Conservation (phyloP, 1,139 yeast species). For the Lodderomyces theae region DNA sequence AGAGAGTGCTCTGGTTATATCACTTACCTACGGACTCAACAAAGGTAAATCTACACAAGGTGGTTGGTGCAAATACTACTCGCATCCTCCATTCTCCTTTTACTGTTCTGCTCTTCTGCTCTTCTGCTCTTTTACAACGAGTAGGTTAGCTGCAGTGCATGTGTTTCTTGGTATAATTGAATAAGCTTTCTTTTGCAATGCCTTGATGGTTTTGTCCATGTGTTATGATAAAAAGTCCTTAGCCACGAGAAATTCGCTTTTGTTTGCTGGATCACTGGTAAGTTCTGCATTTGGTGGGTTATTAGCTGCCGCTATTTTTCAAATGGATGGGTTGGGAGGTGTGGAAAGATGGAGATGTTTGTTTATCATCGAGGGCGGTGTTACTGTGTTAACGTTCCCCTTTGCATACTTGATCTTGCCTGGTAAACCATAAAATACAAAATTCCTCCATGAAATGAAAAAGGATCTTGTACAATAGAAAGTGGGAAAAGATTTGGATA, state of each 20-base stretch:
- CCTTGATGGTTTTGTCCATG: conserved; percentile 45
- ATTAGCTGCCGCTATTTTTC: conserved; percentile 46
- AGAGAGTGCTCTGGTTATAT: no score
- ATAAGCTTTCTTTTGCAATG: conserved; percentile 58
- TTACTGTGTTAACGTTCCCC: conserved; percentile 58
- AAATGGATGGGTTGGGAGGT: conserved; percentile 37
- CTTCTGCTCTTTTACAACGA: no score
- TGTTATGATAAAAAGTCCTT: conserved; percentile 50
- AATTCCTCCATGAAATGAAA: conserved; percentile 50
- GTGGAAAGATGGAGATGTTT: conserved; percentile 68
- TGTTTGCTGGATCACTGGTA: conserved; percentile 63
- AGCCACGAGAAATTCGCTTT: conserved; percentile 53
- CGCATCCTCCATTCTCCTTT: no score
- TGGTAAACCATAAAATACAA: conserved; percentile 61
- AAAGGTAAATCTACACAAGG: no score
- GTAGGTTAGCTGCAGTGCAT: conserved; percentile 35
- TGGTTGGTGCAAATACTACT: no score
- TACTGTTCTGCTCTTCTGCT: no score
- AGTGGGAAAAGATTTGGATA: conserved; percentile 38
- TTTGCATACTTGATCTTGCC: conserved; percentile 63
- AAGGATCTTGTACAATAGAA: conserved; percentile 47
- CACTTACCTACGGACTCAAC: no score
- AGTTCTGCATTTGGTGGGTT: conserved; percentile 86
- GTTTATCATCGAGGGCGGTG: conserved; percentile 69
- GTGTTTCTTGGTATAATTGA: conserved; percentile 50